phyloP scores from a whole-genome alignment of 2,329 filamentous ascomycete genomes.

The Pseudogymnoascus sp. region DNA sequence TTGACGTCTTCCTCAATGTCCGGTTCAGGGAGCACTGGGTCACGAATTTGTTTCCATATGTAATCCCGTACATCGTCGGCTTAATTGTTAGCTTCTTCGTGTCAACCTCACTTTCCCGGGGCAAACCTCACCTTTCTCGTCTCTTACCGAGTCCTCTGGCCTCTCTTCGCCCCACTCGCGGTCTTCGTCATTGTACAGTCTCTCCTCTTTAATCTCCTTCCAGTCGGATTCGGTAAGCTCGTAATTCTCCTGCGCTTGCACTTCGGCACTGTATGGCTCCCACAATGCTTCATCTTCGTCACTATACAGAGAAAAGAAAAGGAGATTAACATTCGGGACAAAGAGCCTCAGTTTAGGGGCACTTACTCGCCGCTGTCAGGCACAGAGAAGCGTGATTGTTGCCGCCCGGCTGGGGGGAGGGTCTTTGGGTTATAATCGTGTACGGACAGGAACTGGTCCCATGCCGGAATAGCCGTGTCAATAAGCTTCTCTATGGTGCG shows the following conservation, averaged over 20 bases:
- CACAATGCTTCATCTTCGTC: constrained; percentile 1
- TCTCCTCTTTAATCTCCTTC: not conserved
- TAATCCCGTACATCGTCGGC: not conserved
- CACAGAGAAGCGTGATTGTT: not conserved
- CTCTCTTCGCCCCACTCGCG: not conserved
- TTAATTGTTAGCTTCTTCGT: not conserved
- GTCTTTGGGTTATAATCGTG: not conserved
- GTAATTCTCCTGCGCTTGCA: not conserved
- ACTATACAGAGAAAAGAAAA: not conserved
- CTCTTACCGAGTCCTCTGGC: not conserved
- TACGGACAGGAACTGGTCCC: constrained; percentile 24
- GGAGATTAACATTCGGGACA: not conserved
- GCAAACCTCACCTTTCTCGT: not conserved
- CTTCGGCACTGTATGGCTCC: constrained; percentile 6
- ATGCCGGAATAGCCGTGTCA: constrained; percentile 27
- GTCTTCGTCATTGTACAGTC: not conserved
- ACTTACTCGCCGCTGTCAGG: not conserved
- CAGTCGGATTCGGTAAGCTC: constrained; percentile 7
- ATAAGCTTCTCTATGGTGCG: constrained; percentile 31
- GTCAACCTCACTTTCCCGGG: not conserved
- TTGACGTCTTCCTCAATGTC: not conserved
- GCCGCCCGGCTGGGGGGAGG: not conserved
- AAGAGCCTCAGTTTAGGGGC: not conserved
- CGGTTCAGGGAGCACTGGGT: not conserved
- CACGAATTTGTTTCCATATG: not conserved